Conservation (phyloP, 805 yeast species). For the Teunomyces atbi region DNA sequence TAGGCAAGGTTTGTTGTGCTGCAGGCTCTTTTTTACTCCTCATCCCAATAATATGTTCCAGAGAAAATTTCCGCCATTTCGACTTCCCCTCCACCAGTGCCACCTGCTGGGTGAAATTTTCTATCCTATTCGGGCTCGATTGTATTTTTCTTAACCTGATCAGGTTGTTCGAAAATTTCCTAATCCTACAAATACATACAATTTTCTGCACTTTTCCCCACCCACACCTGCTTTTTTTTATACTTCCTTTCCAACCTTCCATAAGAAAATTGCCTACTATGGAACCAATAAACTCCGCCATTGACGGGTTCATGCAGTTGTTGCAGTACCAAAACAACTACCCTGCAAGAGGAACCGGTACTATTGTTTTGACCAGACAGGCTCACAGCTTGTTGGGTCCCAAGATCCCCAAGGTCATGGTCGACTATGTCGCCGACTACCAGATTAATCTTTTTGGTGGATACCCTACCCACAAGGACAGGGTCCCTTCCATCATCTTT, state of each 20-base stretch:
- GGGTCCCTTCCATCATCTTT: constrained; percentile 61
- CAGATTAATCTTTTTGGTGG: constrained; percentile 62
- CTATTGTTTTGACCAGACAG: constrained; percentile 25
- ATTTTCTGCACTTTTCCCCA: not conserved
- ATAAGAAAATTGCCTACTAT: not conserved
- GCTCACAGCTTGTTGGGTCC: constrained; percentile 31
- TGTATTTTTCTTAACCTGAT: constrained; percentile 2
- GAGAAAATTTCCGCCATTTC: not conserved
- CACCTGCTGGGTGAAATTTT: not conserved
- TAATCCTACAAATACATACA: not conserved
- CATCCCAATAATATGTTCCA: not conserved
- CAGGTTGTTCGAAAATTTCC: constrained; percentile 1
- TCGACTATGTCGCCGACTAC: constrained; percentile 31
- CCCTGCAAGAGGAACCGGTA: constrained; percentile 34
- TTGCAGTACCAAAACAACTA: constrained; percentile 27
- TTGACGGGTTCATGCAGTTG: constrained; percentile 28
- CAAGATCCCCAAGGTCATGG: constrained; percentile 40
- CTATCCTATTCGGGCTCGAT: not conserved
- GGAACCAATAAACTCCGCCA: constrained; percentile 23
- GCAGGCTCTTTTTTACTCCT: not conserved
- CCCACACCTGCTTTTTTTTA: not conserved
- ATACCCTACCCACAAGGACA: constrained; percentile 53
- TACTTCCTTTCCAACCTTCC: not conserved
- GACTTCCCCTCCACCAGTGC: not conserved
- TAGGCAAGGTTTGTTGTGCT: not conserved